phyloP scores from a whole-genome alignment of 257 asterid genomes.

The Misopates orontium region DNA sequence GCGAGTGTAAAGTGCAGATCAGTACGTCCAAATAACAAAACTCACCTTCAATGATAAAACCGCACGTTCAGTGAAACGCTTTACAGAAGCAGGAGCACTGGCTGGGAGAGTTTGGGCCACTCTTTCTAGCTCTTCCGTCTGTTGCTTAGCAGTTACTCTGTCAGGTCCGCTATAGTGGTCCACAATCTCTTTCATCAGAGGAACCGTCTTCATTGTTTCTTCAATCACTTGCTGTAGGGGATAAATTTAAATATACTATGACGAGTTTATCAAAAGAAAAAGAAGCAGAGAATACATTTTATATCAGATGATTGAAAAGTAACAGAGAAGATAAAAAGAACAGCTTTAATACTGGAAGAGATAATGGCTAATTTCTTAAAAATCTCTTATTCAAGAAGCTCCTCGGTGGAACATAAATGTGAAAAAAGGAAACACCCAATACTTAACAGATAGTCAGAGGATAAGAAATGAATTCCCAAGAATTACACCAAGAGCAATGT shows the following conservation, averaged over 20 bases:
- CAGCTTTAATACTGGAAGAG: conserved; percentile 18
- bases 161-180: conserved; percentile 85
- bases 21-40: conserved; percentile 21
- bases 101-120: conserved; percentile 82
- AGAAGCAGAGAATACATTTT: background rate
- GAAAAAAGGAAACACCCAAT: background rate
- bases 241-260: conserved; percentile 22
- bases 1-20: background rate
- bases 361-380: background rate
- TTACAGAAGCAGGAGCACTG: conserved; percentile 69
- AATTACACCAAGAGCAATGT: conserved; percentile 7
- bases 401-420: conserved; percentile 9
- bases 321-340: conserved; percentile 7
- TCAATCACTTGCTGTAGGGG: conserved; percentile 56
- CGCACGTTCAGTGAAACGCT: conserved; percentile 71
- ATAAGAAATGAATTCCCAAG: conserved; percentile 6
- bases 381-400: conserved; percentile 13
- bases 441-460: conserved; percentile 7
- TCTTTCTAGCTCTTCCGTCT: conserved; percentile 71
- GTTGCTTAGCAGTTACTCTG: conserved; percentile 85
- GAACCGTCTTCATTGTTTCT: conserved; percentile 75
- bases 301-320: conserved; percentile 13
- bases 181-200: conserved; percentile 66
- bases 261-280: conserved; percentile 19
- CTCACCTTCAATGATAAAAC: conserved; percentile 84